A percentile compares a stretch with the other conserved stretches of the same genome.
Conservation (phyloP, 345 rosid genomes). For the Anacardium occidentale region DNA sequence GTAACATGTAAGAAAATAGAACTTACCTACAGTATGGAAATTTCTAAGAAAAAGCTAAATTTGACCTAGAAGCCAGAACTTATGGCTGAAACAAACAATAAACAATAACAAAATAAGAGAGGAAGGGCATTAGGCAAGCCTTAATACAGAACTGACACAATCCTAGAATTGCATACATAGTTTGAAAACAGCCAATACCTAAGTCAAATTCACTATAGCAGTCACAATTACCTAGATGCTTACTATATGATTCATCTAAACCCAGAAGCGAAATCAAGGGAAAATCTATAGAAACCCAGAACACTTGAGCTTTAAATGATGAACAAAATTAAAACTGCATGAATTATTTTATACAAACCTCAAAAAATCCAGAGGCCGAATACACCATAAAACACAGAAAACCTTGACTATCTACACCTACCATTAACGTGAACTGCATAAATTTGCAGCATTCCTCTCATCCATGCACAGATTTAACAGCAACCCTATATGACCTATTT, state of each 20-base stretch:
- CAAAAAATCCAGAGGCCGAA: neutral
- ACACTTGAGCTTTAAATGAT: neutral
- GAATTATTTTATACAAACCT: neutral
- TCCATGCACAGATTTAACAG: neutral
- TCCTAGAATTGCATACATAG: neutral
- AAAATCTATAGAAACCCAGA: neutral
- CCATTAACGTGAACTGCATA: neutral
- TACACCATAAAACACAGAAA: conserved; percentile 1
- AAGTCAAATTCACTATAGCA: conserved; percentile 1
- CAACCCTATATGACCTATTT: neutral
- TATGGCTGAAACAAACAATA: neutral
- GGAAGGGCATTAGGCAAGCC: neutral
- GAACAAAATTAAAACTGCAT: neutral
- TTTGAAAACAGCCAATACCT: neutral
- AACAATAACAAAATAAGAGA: neutral
- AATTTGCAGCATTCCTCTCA: neutral
- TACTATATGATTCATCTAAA: too few relatives aligned
- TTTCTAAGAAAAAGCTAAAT: neutral
- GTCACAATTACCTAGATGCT: neutral
- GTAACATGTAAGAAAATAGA: neutral
- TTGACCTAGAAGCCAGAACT: neutral
- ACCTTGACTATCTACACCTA: neutral
- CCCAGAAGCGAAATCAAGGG: neutral
- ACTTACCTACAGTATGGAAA: neutral
- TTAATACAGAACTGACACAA: neutral